Conservation (phyloP, 2,329 filamentous ascomycete species). For the Madurella mycetomatis region DNA sequence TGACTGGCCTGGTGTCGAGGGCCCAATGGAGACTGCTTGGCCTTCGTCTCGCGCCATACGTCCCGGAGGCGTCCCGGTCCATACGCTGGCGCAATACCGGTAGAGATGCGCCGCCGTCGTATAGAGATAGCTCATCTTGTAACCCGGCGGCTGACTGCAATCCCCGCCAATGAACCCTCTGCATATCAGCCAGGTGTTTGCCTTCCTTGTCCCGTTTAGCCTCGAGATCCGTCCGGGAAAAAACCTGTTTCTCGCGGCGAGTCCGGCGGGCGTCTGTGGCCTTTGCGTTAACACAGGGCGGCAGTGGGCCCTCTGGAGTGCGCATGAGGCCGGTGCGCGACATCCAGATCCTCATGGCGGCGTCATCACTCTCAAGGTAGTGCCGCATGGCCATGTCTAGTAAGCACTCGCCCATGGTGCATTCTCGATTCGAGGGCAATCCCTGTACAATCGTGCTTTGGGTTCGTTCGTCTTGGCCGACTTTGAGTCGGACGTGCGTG, state of each 20-base stretch:
- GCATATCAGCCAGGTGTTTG: neutral
- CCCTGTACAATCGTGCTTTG: neutral
- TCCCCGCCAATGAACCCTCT: neutral
- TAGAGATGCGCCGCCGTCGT: conserved; percentile 17
- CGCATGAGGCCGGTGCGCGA: conserved; percentile 7
- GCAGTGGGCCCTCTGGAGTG: neutral
- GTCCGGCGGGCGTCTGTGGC: neutral
- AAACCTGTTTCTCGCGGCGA: neutral
- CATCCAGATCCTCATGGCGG: conserved; percentile 20
- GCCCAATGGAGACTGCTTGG: conserved; percentile 5
- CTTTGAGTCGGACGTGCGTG: neutral
- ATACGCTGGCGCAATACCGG: conserved; percentile 2
- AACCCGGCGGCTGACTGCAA: neutral
- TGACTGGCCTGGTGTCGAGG: neutral
- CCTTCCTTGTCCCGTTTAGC: neutral
- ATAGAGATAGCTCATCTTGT: conserved; percentile 7
- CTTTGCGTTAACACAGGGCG: neutral
- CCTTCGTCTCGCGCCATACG: neutral
- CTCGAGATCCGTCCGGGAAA: neutral
- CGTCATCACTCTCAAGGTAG: conserved; percentile 25
- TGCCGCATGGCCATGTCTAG: conserved; percentile 24
- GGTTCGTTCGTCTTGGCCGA: neutral
- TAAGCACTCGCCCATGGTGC: conserved; percentile 15
- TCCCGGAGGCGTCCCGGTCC: neutral
- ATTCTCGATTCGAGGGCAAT: neutral